These are phyloP conservation scores for Saturnispora mendoncae DNA, from an alignment of 805 yeast species.

Conservation along the genomic window DNA sequence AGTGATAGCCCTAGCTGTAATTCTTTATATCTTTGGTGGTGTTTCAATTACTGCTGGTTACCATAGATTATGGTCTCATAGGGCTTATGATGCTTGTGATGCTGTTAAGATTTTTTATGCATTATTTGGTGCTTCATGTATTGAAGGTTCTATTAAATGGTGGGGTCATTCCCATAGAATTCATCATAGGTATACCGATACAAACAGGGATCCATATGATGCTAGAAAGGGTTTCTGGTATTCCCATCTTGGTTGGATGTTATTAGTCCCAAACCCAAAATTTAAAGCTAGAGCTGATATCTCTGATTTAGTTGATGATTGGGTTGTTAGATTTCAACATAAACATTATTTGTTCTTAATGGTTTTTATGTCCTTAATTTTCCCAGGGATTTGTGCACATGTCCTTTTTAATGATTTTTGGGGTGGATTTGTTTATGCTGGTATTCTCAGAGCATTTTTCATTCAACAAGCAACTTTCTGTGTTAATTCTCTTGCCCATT, in stretches of 20 bases:
- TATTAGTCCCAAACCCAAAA: slow-evolving; percentile 70
- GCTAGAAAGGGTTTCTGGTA: slow-evolving; percentile 80
- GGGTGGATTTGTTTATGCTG: slow-evolving; percentile 75
- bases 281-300: slow-evolving; percentile 76
- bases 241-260: slow-evolving; percentile 84
- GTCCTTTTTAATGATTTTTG: slow-evolving; percentile 47
- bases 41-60: slow-evolving; percentile 78
- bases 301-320: slow-evolving; percentile 66
- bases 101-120: slow-evolving; percentile 61
- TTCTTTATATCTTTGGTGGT: slow-evolving; percentile 54
- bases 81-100: slow-evolving; percentile 54
- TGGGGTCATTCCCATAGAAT: slow-evolving; percentile 83
- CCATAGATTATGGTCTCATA: slow-evolving; percentile 74
- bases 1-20: slow-evolving; percentile 39
- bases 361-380: slow-evolving; percentile 49
- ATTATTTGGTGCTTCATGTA: slow-evolving; percentile 72
- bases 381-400: slow-evolving; percentile 55
- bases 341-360: slow-evolving; percentile 61
- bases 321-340: slow-evolving; percentile 76
- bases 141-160: slow-evolving; percentile 84
- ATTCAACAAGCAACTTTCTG: slow-evolving; percentile 84
- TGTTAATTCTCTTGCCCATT: slow-evolving; percentile 79
- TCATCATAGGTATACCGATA: slow-evolving; percentile 82
- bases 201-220: slow-evolving; percentile 76
- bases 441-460: slow-evolving; percentile 55